Conservation (phyloP, 2,329 filamentous ascomycete genomes). For the Nigrospora oryzae region DNA sequence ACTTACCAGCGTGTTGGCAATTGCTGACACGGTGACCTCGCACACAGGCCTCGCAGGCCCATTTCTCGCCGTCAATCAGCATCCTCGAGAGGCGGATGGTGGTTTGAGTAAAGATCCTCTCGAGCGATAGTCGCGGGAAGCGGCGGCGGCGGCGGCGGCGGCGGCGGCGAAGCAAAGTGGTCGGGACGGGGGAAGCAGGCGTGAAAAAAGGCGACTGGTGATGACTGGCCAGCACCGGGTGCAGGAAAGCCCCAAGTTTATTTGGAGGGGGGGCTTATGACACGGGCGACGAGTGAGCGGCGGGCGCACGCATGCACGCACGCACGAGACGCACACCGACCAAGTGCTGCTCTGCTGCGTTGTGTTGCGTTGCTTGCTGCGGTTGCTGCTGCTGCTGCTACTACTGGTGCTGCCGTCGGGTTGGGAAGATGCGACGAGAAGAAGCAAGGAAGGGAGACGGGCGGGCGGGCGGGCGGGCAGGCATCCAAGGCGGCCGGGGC, state of each 20-base stretch:
- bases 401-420: no score
- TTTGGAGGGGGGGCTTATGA: no score
- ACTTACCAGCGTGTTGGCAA: slow-evolving; percentile 89
- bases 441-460: not conserved
- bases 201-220: not conserved
- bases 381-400: no score
- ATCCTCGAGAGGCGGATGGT: slow-evolving; percentile 30
- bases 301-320: no score
- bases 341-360: no score
- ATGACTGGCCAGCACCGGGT: not conserved
- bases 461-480: not conserved
- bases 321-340: no score
- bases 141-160: no score
- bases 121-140: no score
- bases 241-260: not conserved
- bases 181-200: not conserved
- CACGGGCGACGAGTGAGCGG: no score
- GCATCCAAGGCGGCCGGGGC: not conserved
- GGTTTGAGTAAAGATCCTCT: not conserved
- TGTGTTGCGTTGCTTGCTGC: no score
- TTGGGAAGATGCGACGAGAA: not conserved
- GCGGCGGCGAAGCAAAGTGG: not conserved
- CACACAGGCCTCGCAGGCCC: slow-evolving; percentile 95
- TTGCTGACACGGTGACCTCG: slow-evolving; percentile 98
- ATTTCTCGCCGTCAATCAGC: slow-evolving; percentile 94